phyloP scores from a whole-genome alignment of 2,329 filamentous ascomycete species.

The Fusarium sp. region DNA sequence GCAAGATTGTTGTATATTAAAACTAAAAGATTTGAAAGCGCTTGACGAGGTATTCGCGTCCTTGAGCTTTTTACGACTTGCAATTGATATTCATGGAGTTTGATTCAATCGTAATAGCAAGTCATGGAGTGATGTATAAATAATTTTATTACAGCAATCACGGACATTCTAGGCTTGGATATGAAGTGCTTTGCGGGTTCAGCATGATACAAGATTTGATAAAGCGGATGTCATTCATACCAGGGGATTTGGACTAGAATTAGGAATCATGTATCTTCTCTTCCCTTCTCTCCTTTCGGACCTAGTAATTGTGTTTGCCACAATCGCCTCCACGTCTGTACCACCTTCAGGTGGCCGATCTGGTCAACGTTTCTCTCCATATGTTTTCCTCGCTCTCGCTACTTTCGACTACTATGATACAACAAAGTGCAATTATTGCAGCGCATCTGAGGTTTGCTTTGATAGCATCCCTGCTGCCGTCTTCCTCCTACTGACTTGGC shows the following conservation, averaged over 20 bases:
- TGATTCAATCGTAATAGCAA: background rate
- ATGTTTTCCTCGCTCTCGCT: background rate
- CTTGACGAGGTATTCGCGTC: constrained; percentile 15
- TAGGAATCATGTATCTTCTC: constrained; percentile 17
- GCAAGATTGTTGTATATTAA: constrained; percentile 37
- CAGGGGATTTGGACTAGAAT: background rate
- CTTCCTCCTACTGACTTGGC: constrained; percentile 8
- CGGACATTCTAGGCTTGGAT: background rate
- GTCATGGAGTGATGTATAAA: background rate
- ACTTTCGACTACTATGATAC: constrained; percentile 27
- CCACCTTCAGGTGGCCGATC: background rate
- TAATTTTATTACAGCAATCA: too few relatives aligned
- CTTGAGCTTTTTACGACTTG: constrained; percentile 28
- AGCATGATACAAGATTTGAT: too few relatives aligned
- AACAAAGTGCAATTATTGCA: constrained; percentile 31
- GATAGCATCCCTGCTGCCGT: background rate
- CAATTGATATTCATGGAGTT: constrained; percentile 33
- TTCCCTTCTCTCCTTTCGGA: constrained; percentile 13
- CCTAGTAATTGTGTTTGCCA: constrained; percentile 14
- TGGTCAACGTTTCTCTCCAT: constrained; percentile 4
- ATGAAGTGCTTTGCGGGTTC: background rate
- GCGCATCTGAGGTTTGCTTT: background rate
- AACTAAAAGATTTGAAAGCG: constrained; percentile 26
- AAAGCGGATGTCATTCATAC: background rate
- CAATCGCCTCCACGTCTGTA: constrained; percentile 11